phyloP scores from a whole-genome alignment of 192 early-diverging fungal genomes.

The Mortierella antarctica region DNA sequence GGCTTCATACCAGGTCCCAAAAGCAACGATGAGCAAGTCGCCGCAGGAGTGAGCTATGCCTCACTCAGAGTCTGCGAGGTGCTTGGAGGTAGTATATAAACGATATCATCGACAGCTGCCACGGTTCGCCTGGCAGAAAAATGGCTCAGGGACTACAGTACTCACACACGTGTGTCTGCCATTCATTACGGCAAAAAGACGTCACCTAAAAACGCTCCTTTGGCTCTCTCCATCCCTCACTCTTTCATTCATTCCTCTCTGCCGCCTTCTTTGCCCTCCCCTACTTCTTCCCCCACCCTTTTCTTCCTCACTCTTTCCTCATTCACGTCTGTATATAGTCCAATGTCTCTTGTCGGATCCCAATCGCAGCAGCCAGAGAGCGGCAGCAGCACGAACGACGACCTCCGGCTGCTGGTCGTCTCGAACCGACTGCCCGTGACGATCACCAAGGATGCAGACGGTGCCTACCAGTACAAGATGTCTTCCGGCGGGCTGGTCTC shows the following conservation, averaged over 20 bases:
- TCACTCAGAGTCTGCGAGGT: no score
- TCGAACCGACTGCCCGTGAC: slow-evolving; percentile 98
- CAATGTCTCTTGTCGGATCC: slow-evolving; percentile 9
- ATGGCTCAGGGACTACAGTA: no score
- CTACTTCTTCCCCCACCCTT: background rate
- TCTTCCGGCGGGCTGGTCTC: slow-evolving; percentile 96
- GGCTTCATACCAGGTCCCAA: no score
- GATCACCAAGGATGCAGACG: slow-evolving; percentile 69
- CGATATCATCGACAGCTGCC: no score
- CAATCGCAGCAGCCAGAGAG: background rate
- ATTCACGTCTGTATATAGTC: background rate
- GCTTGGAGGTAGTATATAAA: no score
- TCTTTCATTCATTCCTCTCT: background rate
- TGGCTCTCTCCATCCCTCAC: no score
- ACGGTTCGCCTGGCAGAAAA: no score
- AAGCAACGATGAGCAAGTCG: no score
- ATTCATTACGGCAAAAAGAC: background rate
- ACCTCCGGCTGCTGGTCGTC: slow-evolving; percentile 85
- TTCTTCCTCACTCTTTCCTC: background rate
- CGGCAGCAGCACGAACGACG: slow-evolving; percentile 4
- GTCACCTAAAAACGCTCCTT: no score
- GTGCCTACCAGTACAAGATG: slow-evolving; percentile 75
- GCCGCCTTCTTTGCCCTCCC: background rate
- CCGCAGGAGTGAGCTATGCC: no score
- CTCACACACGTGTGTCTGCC: background rate